Evolutionary conservation across 2,329 filamentous ascomycete species (phyloP).

Genomic region (Xylaria sp.): DNA sequence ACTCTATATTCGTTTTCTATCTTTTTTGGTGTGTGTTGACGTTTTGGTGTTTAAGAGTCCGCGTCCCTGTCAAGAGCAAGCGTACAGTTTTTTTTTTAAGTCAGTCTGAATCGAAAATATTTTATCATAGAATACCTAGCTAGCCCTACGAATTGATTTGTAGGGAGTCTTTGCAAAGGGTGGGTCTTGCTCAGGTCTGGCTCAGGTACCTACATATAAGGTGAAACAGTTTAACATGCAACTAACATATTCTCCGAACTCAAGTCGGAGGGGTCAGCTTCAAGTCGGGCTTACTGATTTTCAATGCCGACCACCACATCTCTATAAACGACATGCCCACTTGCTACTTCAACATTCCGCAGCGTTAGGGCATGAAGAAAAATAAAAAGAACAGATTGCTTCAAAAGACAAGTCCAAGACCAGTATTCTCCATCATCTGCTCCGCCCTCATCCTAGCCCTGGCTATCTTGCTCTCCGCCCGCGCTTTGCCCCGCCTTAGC

Average conservation of each 20-base stretch:
- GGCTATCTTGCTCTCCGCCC: slow-evolving; percentile 43
- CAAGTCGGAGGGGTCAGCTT: not conserved
- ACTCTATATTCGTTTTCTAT: too few relatives aligned
- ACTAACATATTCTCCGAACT: not conserved
- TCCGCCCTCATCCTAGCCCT: slow-evolving; percentile 44
- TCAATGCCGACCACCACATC: slow-evolving; percentile 15
- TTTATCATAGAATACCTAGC: too few relatives aligned
- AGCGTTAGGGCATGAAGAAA: slow-evolving; percentile 35
- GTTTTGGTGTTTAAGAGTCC: too few relatives aligned
- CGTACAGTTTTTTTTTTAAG: too few relatives aligned
- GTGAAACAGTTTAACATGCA: too few relatives aligned
- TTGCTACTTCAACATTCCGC: not conserved
- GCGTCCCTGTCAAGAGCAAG: too few relatives aligned
- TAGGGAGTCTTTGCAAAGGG: too few relatives aligned
- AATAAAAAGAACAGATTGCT: slow-evolving; percentile 3
- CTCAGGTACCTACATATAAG: too few relatives aligned
- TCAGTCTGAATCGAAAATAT: too few relatives aligned
- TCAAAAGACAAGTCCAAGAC: slow-evolving; percentile 21
- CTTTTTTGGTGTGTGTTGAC: too few relatives aligned
- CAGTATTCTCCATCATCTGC: slow-evolving; percentile 32
- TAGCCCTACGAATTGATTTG: too few relatives aligned
- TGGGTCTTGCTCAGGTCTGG: too few relatives aligned
- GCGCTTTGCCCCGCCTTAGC: slow-evolving; percentile 47
- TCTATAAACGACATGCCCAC: not conserved
- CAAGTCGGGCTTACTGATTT: slow-evolving; percentile 22